phyloP scores from a whole-genome alignment of 768 basidiomycete genomes.

The Collybia nuda region DNA sequence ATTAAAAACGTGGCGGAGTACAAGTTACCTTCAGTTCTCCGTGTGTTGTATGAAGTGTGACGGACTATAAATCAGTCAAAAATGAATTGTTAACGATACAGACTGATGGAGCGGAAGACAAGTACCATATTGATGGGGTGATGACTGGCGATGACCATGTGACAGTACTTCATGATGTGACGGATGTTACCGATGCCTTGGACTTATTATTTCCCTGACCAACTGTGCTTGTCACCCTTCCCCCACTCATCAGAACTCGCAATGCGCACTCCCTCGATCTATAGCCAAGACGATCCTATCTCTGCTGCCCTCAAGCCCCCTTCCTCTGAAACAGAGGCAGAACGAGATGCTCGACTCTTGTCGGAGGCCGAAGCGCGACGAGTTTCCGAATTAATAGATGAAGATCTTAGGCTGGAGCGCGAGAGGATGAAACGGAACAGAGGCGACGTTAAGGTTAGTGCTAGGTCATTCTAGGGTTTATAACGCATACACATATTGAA shows the following conservation, averaged over 20 bases:
- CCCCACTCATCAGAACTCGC: conserved; percentile 19
- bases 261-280: conserved; percentile 70
- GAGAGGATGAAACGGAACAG: conserved; percentile 63
- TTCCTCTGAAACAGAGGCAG: conserved; percentile 59
- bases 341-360: conserved; percentile 60
- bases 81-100: conserved; percentile 10
- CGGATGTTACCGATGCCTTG: conserved; percentile 13
- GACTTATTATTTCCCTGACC: conserved; percentile 11
- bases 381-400: conserved; percentile 80
- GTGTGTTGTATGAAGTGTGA: conserved; percentile 91
- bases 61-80: conserved; percentile 58
- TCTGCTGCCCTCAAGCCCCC: conserved; percentile 67
- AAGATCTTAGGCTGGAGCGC: conserved; percentile 70
- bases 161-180: conserved; percentile 18
- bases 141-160: conserved; percentile 5
- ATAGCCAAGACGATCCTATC: conserved; percentile 78
- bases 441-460: conserved; percentile 70
- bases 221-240: conserved; percentile 6
- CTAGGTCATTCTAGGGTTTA: conserved; percentile 1
- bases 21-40: conserved; percentile 88
- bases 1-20: conserved; percentile 1
- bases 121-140: conserved; percentile 14
- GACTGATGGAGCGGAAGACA: conserved; percentile 11
- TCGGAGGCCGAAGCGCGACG: conserved; percentile 74
- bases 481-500: conserved; percentile 36